Evolutionary conservation across 129 eudicot species (phyloP).

Genomic region (Sambucus nigra): DNA sequence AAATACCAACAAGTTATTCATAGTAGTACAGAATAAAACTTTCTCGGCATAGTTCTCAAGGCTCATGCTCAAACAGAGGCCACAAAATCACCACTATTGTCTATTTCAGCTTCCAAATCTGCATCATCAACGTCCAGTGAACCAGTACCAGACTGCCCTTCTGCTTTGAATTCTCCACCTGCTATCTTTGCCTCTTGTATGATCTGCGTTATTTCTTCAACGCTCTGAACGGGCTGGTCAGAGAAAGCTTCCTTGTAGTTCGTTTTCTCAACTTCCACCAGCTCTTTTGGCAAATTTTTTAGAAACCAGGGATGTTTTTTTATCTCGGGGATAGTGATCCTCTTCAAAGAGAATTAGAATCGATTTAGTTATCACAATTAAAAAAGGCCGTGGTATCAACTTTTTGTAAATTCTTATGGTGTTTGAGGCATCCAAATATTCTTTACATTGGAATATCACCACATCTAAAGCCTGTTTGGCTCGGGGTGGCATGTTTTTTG

Average conservation of each 20-base stretch:
- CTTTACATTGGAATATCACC: too few relatives aligned
- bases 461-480: too few relatives aligned
- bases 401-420: too few relatives aligned
- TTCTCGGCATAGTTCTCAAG: conserved; percentile 3
- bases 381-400: neutral
- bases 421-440: too few relatives aligned
- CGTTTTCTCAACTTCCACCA: conserved; percentile 48
- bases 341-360: conserved; percentile 22
- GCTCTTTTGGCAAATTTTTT: conserved; percentile 47
- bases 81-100: conserved; percentile 39
- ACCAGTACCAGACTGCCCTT: conserved; percentile 21
- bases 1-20: conserved; percentile 7
- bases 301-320: conserved; percentile 68
- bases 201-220: conserved; percentile 57
- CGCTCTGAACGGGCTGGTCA: conserved; percentile 37
- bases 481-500: too few relatives aligned
- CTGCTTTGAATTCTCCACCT: conserved; percentile 28
- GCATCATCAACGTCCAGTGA: conserved; percentile 43
- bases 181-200: conserved; percentile 64
- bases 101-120: conserved; percentile 52
- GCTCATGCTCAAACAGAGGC: conserved; percentile 19
- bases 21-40: conserved; percentile 5
- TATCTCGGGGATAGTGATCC: conserved; percentile 55
- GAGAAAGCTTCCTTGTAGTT: conserved; percentile 20
- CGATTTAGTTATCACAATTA: conserved; percentile 5